Evolutionary conservation across 2,329 filamentous ascomycete species (phyloP), one percentile per base, ranked within the genome.

Genomic region (Penicillium capsulatum): DNA sequence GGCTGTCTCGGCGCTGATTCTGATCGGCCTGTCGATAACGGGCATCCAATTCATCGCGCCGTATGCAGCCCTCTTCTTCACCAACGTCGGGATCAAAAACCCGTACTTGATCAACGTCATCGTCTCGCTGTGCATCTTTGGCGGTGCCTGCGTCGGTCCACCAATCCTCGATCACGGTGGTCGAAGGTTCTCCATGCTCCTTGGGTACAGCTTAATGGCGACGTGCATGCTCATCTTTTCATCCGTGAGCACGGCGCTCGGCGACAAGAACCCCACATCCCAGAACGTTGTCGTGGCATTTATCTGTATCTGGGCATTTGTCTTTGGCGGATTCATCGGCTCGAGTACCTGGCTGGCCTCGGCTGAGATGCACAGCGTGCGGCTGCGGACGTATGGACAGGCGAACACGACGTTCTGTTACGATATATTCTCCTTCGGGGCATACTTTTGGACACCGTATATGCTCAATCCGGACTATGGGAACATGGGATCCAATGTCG

Each of bases 291-390:
- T 48, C 0, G 42, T 57, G 13, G 54, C 45, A 4, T 45, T 57
- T 37, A 30, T 57, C 10, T 54, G 47, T 24, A 33, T 57, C 16
- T 57, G 54, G 54, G 45, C 51, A 15, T 57, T 55, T 31, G 27
- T 53, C 3, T 57, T 57, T 31, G 54, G 54, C 3, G 40, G 43
- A 9, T 51, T 45, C 13, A 49, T 54, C 35, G 54, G 48, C 3
- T 38, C 54, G 2, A 50, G 41, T 36, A 37, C 43, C 1, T 45
- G 44, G 32, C 43, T 55, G 3, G 29, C 48, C 7, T 48, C 54
- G 4, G 44, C 51, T 1, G 54, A 57, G 33, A 50, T 57, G 42
- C 54, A 57, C 27, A 48, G 46, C 10, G 37, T 56, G n/a, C 44
- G 46, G 3, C 50, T 55, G 17, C 49, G 53, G 24, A 55, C 52